phyloP scores from a whole-genome alignment of 257 asterid genomes.

The Verbascum thapsus region DNA sequence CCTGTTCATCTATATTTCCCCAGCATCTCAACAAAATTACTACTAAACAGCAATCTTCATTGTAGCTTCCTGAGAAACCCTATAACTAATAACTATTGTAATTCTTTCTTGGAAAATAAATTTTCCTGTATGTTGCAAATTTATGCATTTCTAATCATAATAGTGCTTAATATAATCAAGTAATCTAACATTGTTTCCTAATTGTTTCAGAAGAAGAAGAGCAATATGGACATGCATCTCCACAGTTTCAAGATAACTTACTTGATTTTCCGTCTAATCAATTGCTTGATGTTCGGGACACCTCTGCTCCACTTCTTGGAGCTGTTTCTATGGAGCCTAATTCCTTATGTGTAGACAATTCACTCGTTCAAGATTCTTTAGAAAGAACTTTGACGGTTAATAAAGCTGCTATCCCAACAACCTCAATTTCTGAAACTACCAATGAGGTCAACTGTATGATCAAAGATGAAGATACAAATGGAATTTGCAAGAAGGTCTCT shows the following conservation, averaged over 20 bases:
- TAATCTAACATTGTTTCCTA: constrained; percentile 24
- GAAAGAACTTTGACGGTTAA: constrained; percentile 26
- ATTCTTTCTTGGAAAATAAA: constrained; percentile 6
- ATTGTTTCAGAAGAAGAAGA: constrained; percentile 59
- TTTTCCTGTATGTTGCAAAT: not conserved
- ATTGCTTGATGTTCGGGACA: constrained; percentile 25
- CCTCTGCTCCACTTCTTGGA: constrained; percentile 23
- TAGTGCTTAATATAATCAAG: constrained; percentile 6
- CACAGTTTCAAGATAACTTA: constrained; percentile 40
- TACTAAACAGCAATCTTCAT: not conserved
- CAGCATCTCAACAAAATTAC: not conserved
- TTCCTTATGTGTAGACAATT: constrained; percentile 19
- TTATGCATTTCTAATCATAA: not conserved
- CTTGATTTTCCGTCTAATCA: constrained; percentile 29
- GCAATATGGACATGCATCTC: constrained; percentile 41
- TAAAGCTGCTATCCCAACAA: constrained; percentile 7
- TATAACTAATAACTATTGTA: not conserved
- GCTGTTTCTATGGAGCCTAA: constrained; percentile 15
- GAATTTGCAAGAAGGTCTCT: constrained; percentile 33
- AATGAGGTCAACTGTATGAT: constrained; percentile 22
- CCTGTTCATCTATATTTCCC: not conserved
- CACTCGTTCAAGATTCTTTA: constrained; percentile 24
- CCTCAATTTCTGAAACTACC: constrained; percentile 31
- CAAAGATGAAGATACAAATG: constrained; percentile 26
- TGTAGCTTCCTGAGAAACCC: not conserved